Evolutionary conservation across 2,329 filamentous ascomycete genomes (phyloP), one percentile per base, ranked within the genome.

Genomic region (Daldinia sp.): DNA sequence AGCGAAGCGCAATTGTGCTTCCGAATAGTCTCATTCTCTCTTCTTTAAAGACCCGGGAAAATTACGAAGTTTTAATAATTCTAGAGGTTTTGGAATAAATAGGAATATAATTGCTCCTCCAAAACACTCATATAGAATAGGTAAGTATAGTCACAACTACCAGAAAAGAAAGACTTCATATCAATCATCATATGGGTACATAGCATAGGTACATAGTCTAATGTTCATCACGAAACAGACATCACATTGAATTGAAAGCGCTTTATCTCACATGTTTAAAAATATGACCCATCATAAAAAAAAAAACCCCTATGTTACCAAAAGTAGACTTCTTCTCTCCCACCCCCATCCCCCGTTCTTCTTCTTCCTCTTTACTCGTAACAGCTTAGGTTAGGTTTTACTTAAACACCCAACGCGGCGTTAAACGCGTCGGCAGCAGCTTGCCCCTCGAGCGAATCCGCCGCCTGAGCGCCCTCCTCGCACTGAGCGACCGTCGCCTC

Each of bases 391-490:
- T 7, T 35, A 35, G 10, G 33, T 35, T 9, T 13, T 20, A 12
- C 66, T 57, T 71, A 79, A 37, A 78, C 79, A 28, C 80, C 80
- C 26, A 81, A 73, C n/a, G 78, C 79, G 13, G 75, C 74, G 75
- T 81, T 81, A 64, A 82, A 81, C 7, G 79, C 79, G 68, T 80
- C 76, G 9, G 79, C 80, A 5, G 80, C 79, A 30, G 77, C 79
- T 77, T 81, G 79, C 50, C 78, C 79, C 6, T 68, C 68, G 13
- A 73, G 70, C 28, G 74, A 75, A 60, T 72, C 63, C 0, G 79
- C 79, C n/a, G 79, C 79, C 7, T 71, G 57, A 9, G 79, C 73
- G 4, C 76, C 80, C 18, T 70, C 63, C 46, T 79, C 20, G 75
- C 80, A 82, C 6, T 77, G 72, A 26, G 72, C 63, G 20, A 81